Base-by-base conservation (phyloP, 2,329 filamentous ascomycete genomes). In the Colletotrichum gigasporum region DNA sequence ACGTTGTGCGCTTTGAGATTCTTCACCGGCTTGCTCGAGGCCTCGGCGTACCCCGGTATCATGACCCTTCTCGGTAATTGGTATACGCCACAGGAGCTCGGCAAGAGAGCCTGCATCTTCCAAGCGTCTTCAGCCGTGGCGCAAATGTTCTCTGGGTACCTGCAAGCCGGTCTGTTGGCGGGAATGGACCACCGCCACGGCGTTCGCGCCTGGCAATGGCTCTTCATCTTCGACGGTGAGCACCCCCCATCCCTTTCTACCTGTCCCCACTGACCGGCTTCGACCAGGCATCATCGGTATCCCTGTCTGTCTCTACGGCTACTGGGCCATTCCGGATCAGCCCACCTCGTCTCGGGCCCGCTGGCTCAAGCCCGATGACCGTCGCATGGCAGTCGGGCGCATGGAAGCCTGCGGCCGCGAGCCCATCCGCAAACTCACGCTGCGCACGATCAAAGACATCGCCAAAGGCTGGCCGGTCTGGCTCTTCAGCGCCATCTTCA, bases 141-240 rank as follows among this genome's bases (percentile, higher is more conserved):
- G 1, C 74, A 76, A 5, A 80, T 82, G 78, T 80, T 80, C 55
- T 76, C 77, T 0, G 80, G 79, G 1, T 82, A 82, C 58, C 70
- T 82, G 2, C 79, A 81, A 69, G 77, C 79, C 1, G 79, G 73
- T 2, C 71, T 82, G 0, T 79, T 80, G 45, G 72, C 69, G 10
- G 75, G 76, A 4, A 74, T 82, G 67, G 73, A 82, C 26, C 77
- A 78, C 0, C 69, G 64, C 2, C 61, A 71, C 4, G 79, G 79
- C 0, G 71, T 79, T 4, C 67, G 74, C 1, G 81, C 78, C 0
- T 83, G 79, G 80, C 76, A 78, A 44, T 83, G 79, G 79, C 74
- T 82, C 3, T 83, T 83, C 63, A 75, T 82, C 37, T 78, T 82
- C 67, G 80, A 82, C 60, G 79, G 78, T 41, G 24, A 5, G 20